A percentile compares a stretch with the other conserved stretches of the same genome.
Conservation (phyloP, 1,284 basidiomycete genomes). For the Irpex rosettiformis region DNA sequence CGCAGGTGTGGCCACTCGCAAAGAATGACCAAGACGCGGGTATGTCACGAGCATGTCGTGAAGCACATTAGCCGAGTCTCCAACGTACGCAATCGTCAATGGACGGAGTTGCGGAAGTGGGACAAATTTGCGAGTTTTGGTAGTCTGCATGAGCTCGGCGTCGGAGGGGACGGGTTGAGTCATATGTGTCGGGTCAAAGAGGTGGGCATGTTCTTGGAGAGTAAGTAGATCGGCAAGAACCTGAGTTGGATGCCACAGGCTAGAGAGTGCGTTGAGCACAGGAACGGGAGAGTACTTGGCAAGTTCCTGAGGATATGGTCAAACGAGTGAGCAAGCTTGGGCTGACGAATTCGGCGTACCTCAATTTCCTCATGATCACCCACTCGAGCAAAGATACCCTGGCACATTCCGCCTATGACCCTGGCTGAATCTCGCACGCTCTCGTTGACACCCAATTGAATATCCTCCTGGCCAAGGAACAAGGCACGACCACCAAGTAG, state of each 20-base stretch:
- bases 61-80: constrained; percentile 94
- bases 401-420: constrained; percentile 91
- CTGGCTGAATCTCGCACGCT: constrained; percentile 80
- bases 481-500: constrained; percentile 87
- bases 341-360: no score
- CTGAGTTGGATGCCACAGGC: constrained; percentile 96
- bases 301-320: constrained; percentile 57
- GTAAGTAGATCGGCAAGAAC: constrained; percentile 93
- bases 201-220: constrained; percentile 70
- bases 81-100: constrained; percentile 90
- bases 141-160: constrained; percentile 10
- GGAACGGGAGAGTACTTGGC: constrained; percentile 89
- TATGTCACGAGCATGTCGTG: constrained; percentile 97
- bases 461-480: constrained; percentile 90
- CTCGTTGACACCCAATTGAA: constrained; percentile 97
- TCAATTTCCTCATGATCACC: constrained; percentile 91
- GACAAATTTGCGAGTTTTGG: constrained; percentile 19
- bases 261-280: constrained; percentile 93
- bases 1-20: constrained; percentile 81
- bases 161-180: constrained; percentile 1
- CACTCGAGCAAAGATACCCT: constrained; percentile 97
- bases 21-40: constrained; percentile 85
- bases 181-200: constrained; percentile 36
- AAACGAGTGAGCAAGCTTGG: not conserved
- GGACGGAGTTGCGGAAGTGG: constrained; percentile 48